Base-by-base conservation (phyloP, 192 early-diverging fungal genomes). In the Spizellomyces sp. region DNA sequence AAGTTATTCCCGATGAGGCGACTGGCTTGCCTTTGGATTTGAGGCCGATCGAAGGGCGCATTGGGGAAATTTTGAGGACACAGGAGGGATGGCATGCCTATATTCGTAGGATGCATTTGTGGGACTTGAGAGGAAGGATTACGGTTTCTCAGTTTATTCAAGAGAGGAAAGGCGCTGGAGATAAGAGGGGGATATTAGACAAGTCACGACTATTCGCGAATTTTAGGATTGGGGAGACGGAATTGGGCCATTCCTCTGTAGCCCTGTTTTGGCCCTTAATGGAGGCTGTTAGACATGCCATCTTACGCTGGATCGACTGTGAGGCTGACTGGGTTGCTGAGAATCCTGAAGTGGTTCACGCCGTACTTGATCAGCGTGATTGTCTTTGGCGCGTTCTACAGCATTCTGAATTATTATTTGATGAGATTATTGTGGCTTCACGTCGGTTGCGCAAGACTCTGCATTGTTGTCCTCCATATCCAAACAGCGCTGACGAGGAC, bases 291-390 rank as follows among this genome's bases (percentile, higher is more conserved):
- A 36, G 63, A 76, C 22, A 59, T 3, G 8, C 55, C 66, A 6
- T 9, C 55, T 36, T 36, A 36, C 41, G 36, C 12, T 8, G 17
- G 7, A 15, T 63, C 47, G 62, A 19, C 21, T 9, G 36, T 6
- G 59, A 54, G 62, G 64, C 45, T 58, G 80, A 22, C 44, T 68
- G 17, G 22, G 27, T 5, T 73, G 75, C 45, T 50, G 45, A 83
- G 72, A 19, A 70, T 8, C 77, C 77, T 10, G 46, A 69, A 9
- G 4, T 47, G 0, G 48, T 86, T 41, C 73, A 83, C 45, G 59
- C 76, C 41, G 75, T 90, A 48, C 70, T 90, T 15, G 87, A 87
- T 60, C 69, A 80, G 57, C 79, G 80, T 46, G 78, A 84, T 50
- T 81, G 79, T 62, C 73, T 89, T 46, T 87, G 85, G 85, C 54